These are phyloP conservation scores for Saraca asoca DNA, from an alignment of 331 rosid species.

Conservation along the genomic window DNA sequence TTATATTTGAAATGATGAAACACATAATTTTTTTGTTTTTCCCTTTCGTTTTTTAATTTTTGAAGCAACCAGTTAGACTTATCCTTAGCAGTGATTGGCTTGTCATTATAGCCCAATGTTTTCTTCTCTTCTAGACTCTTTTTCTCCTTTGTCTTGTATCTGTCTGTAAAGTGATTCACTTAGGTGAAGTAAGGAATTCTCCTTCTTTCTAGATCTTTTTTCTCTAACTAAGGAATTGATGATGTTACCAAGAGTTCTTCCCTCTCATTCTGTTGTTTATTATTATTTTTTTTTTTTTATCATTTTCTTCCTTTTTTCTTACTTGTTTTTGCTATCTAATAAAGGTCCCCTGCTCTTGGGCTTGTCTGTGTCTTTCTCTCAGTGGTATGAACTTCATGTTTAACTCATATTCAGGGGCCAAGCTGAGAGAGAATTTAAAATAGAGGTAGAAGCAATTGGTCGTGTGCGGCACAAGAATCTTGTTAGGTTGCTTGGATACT, in stretches of 20 bases:
- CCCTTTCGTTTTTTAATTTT: conserved; percentile 24
- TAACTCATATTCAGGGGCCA: conserved; percentile 68
- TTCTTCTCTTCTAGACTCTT: no score
- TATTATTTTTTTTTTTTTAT: conserved; percentile 10
- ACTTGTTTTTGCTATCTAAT: neutral
- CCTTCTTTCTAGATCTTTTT: conserved; percentile 36
- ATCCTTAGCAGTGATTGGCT: conserved; percentile 19
- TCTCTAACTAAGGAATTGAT: conserved; percentile 33
- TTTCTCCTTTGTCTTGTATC: conserved; percentile 46
- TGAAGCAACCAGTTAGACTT: conserved; percentile 29
- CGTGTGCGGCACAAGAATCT: conserved; percentile 98
- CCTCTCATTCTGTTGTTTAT: no score
- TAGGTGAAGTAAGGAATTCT: conserved; percentile 37
- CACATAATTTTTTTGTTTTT: conserved; percentile 19
- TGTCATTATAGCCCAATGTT: conserved; percentile 8
- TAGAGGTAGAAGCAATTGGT: conserved; percentile 92
- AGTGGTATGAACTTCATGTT: conserved; percentile 17
- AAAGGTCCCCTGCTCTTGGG: conserved; percentile 20
- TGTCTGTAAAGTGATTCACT: conserved; percentile 40
- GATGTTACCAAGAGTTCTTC: conserved; percentile 29
- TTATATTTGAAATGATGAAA: conserved; percentile 28
- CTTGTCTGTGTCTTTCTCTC: conserved; percentile 22
- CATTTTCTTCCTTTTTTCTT: neutral
- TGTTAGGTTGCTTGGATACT: conserved; percentile 91
- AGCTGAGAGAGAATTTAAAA: conserved; percentile 95